Base-by-base conservation (phyloP, 1,284 basidiomycete species). In the Marasmius oreades region DNA sequence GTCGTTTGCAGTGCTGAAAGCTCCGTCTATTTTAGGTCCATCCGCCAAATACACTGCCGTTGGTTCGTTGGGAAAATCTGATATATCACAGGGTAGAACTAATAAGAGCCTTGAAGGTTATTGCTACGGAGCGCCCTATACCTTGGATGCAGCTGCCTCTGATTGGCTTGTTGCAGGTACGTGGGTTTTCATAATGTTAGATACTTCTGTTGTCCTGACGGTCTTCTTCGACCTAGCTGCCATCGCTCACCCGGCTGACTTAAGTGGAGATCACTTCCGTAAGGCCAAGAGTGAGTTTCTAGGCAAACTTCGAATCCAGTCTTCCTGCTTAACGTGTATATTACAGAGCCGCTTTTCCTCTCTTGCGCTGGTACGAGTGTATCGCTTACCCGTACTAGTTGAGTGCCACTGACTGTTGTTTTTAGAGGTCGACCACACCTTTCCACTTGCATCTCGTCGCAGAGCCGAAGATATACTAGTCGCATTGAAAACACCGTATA, bases 71-170 rank as follows among this genome's bases (percentile, higher is more conserved):
- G 10, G 5, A 4, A 5, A 42, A 7, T 14, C 39, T n/a, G 6
- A 7, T 42, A 16, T 7, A 42, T 42, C 16, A 11, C 11, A 8
- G 28, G 10, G 28, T 10, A n/a, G n/a, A n/a, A 10, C 10, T 4
- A 31, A 5, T 4, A 4, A 5, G 28, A 31, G 28, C 28, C 28
- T 31, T 31, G 28, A 31, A 81, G 81, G 81, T 16, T 82, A 82
- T 61, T 85, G 81, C 62, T 84, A 84, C 61, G 83, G 82, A 1
- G 84, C 72, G 11, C 74, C 79, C 0, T 82, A 76, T 57, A 74
- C 76, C 6, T 70, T 81, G 50, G 70, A 82, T 24, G 64, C 77
- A 1, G 72, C 73, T 2, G 71, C 74, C 0, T 70, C 72, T 0
- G 76, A 78, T 50, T 68, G 70, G 51, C 62, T 82, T n/a, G 70